Conservation (phyloP, 2,329 filamentous ascomycete genomes). For the Eurotiales sp. region DNA sequence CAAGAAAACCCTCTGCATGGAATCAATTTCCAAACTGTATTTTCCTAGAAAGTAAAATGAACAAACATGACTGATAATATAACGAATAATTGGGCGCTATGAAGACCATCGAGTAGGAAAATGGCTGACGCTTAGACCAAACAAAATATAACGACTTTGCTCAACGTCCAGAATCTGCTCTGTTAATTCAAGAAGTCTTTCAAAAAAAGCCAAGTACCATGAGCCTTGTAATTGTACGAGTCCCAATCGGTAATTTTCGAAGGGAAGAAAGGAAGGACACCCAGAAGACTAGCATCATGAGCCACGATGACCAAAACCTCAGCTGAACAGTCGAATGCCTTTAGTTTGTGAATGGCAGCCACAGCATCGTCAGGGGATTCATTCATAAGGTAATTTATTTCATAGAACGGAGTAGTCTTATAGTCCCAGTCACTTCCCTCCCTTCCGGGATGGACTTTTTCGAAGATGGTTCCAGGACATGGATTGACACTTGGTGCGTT, state of each 20-base stretch:
- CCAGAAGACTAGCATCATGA: conserved; percentile 12
- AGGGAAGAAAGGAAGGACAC: conserved; percentile 6
- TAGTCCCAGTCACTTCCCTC: background rate
- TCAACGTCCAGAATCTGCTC: too few species aligned
- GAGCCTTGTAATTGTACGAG: background rate
- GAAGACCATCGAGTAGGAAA: too few species aligned
- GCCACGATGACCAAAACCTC: conserved; percentile 14
- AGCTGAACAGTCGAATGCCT: conserved; percentile 4
- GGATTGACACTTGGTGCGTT: background rate
- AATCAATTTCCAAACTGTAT: too few species aligned
- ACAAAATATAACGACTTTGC: too few species aligned
- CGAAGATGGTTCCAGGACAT: background rate
- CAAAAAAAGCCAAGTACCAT: conserved; percentile 6
- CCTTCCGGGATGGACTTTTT: background rate
- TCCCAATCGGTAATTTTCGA: conserved; percentile 5
- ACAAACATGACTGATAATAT: too few species aligned
- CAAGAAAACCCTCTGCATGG: too few species aligned
- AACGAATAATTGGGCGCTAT: too few species aligned
- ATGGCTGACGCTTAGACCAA: too few species aligned
- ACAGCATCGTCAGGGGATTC: background rate
- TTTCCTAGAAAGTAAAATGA: too few species aligned
- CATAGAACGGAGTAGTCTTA: conserved; percentile 4
- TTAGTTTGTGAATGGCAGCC: conserved; percentile 3
- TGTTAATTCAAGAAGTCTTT: too few species aligned
- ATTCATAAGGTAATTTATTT: background rate